A percentile compares a stretch with the other conserved stretches of the same genome.
phyloP scores from a whole-genome alignment of 2,329 filamentous ascomycete genomes.

The Sarocladiaceae sp. region DNA sequence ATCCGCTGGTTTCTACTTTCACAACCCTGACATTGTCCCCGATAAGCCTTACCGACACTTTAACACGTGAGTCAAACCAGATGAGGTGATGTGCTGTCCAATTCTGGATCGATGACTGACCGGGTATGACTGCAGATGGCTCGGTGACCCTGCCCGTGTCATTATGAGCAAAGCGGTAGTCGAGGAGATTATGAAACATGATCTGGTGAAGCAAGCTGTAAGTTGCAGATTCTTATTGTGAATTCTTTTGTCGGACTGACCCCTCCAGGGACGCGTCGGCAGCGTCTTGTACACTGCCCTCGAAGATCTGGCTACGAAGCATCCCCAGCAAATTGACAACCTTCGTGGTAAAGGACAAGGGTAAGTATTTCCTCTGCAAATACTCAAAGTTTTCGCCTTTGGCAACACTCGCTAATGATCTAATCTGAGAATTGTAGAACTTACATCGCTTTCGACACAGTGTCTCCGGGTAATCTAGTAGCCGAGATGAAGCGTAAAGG shows the following conservation, averaged over 20 bases:
- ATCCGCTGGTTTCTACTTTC: conserved; percentile 78
- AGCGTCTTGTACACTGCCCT: conserved; percentile 40
- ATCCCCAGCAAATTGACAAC: conserved; percentile 67
- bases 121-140: conserved; percentile 45
- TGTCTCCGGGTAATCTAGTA: conserved; percentile 63
- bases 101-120: not conserved
- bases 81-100: conserved; percentile 26
- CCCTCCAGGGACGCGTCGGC: not conserved
- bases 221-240: conserved; percentile 2
- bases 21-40: conserved; percentile 66
- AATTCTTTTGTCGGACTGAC: not conserved
- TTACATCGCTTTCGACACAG: conserved; percentile 76
- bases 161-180: conserved; percentile 75
- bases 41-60: conserved; percentile 84
- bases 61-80: conserved; percentile 57
- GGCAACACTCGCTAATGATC: not conserved
- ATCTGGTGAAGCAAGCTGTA: conserved; percentile 59
- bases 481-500: conserved; percentile 66
- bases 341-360: conserved; percentile 71
- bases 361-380: conserved; percentile 13
- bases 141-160: conserved; percentile 74
- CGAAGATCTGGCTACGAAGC: conserved; percentile 56
- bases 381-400: not conserved
- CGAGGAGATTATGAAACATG: conserved; percentile 64
- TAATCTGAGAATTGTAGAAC: conserved; percentile 38